These are phyloP conservation scores for Tetrahymena borealis DNA, from an alignment of 73 alveolate species.

Conservation along the genomic window DNA sequence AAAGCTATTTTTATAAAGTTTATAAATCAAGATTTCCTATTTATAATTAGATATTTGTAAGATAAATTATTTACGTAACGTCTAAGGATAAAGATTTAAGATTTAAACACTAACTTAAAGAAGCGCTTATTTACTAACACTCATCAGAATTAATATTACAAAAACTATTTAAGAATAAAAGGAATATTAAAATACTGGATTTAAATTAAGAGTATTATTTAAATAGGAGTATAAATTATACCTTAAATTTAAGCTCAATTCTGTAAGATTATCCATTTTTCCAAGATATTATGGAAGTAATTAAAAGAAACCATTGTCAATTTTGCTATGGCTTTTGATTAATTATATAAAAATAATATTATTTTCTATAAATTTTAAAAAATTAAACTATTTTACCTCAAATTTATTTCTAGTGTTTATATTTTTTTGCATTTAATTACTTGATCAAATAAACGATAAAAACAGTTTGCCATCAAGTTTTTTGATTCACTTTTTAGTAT, in stretches of 20 bases:
- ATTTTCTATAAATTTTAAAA: background rate
- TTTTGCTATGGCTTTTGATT: background rate
- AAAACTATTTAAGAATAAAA: background rate
- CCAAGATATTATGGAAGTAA: background rate
- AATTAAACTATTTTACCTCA: background rate
- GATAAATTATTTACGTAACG: background rate
- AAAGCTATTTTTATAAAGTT: background rate
- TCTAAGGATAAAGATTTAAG: background rate
- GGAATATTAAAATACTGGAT: background rate
- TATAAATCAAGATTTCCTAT: background rate
- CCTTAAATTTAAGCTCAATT: background rate
- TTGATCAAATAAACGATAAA: too few relatives aligned
- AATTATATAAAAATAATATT: background rate
- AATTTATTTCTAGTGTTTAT: too few relatives aligned
- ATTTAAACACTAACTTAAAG: background rate
- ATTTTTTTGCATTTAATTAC: too few relatives aligned
- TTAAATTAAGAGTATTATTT: too few relatives aligned
- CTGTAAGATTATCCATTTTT: background rate
- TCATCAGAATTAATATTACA: background rate
- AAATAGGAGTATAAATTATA: too few relatives aligned
- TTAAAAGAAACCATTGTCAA: background rate
- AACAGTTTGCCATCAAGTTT: too few relatives aligned
- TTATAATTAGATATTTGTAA: background rate
- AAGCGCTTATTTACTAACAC: background rate
- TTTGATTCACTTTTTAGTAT: too few relatives aligned